Base-by-base conservation (phyloP, 345 rosid genomes). In the Citropsis articulata region DNA sequence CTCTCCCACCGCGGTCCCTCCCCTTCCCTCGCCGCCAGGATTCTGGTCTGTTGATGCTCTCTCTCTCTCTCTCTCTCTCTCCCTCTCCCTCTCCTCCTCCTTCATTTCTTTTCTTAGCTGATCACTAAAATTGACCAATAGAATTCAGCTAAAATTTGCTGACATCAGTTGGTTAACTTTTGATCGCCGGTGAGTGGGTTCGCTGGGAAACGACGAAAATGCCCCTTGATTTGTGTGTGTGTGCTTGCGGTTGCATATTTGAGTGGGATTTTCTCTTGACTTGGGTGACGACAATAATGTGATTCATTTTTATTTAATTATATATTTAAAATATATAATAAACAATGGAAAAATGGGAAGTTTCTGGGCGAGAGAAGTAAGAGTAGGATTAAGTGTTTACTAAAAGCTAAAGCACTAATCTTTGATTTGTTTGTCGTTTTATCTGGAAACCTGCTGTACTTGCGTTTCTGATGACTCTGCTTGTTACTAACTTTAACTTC, bases 1-100 rank as follows among this genome's bases (percentile, higher is more conserved):
- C 97, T 96, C 85, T 94, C 99, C 69, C 84, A 89, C 81, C 95
- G 97, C 67, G 98, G 98, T 24, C 98, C 97, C 67, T 96, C 99
- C 68, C 93, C 93, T 84, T 96, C 99, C 45, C 98, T 96, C 56
- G 99, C 99, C 79, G 97, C 99, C 60, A 89, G 99, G 83, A 94
- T 96, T 86, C 90, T 96, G 87, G 99, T 96, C 75, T 21, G 94
- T 77, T 27, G 48, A 0, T 67, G 30, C 50, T 8, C 75, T n/a
- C 16, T 7, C 40, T 57, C 38, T 35, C 36, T 36, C 38, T 4
- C 35, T 4, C 35, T 33, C 35, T 33, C 35, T 4, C 5, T 33
- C 35, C 1, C 5, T 4, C 35, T 36, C 36, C 5, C 36, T 33
- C 0, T 5, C 35, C 6, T 33, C 5, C 50, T 42, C 12, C 16